Percentiles rank a stretch among this genome's conserved stretches.
Conservation (phyloP, 805 yeast genomes). For the Starmerella davenportii region DNA sequence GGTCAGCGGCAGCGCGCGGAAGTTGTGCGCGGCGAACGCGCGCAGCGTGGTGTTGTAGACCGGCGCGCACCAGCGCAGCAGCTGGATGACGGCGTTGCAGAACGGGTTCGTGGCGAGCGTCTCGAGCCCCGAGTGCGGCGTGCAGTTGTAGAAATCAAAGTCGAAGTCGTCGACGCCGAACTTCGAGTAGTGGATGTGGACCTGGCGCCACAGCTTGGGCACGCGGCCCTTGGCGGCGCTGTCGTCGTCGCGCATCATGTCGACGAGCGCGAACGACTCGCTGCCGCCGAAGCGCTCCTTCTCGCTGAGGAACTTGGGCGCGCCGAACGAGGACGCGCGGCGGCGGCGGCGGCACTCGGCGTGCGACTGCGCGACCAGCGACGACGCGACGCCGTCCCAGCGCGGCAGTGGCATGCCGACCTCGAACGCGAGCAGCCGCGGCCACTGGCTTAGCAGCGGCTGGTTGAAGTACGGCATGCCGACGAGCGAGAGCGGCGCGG, state of each 20-base stretch:
- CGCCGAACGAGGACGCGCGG: conserved; percentile 21
- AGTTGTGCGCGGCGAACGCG: conserved; percentile 32
- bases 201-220: conserved; percentile 59
- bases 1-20: conserved; percentile 28
- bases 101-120: conserved; percentile 65
- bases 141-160: conserved; percentile 63
- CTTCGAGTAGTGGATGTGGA: conserved; percentile 64
- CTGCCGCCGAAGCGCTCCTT: conserved; percentile 22
- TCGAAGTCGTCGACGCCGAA: conserved; percentile 93
- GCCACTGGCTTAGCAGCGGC: conserved; percentile 61
- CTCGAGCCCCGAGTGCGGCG: conserved; percentile 69
- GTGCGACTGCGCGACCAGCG: conserved; percentile 7
- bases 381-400: conserved; percentile 6
- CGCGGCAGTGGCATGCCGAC: conserved; percentile 40
- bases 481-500: conserved; percentile 44
- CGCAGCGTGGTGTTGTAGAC: conserved; percentile 47
- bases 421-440: conserved; percentile 36
- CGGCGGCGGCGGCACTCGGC: conserved; percentile 2
- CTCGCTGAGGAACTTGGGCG: conserved; percentile 40
- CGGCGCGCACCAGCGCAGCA: conserved; percentile 60
- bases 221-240: conserved; percentile 23
- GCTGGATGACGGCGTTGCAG: conserved; percentile 60
- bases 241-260: conserved; percentile 7
- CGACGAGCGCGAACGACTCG: conserved; percentile 2
- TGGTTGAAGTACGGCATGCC: conserved; percentile 82